These are phyloP conservation scores for Letharia columbiana DNA, from an alignment of 495 filamentous ascomycete genomes.

Conservation along the genomic window DNA sequence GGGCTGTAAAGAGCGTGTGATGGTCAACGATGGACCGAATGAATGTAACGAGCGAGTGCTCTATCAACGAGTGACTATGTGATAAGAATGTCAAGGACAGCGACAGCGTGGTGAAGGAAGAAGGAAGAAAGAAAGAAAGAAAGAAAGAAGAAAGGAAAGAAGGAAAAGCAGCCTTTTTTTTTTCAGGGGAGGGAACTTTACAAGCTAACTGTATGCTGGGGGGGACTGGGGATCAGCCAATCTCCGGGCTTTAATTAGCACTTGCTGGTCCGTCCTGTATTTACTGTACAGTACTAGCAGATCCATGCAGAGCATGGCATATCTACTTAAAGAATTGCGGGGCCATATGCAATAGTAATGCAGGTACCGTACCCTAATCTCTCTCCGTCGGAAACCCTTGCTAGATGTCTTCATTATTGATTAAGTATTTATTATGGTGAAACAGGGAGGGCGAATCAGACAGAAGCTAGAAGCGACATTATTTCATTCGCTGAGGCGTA, in stretches of 20 bases:
- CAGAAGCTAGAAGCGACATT: no score
- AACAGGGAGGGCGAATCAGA: no score
- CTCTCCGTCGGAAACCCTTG: no score
- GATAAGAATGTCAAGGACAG: slow-evolving; percentile 15
- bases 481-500: no score
- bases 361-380: no score
- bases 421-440: no score
- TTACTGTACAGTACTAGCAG: no score
- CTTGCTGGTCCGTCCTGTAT: no score
- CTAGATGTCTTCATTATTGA: no score
- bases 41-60: slow-evolving; percentile 30
- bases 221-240: not conserved
- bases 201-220: not conserved
- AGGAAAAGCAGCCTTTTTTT: not conserved
- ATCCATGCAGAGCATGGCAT: no score
- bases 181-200: not conserved
- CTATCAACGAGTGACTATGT: slow-evolving; percentile 25
- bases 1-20: slow-evolving; percentile 24
- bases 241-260: not conserved
- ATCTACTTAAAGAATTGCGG: no score
- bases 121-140: slow-evolving; percentile 3
- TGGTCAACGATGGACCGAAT: slow-evolving; percentile 19
- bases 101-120: slow-evolving; percentile 10
- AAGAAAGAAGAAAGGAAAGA: not conserved
- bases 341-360: no score